These are phyloP conservation scores for Trichoderma semiorbis DNA, from an alignment of 2,329 filamentous ascomycete genomes.

Conservation along the genomic window DNA sequence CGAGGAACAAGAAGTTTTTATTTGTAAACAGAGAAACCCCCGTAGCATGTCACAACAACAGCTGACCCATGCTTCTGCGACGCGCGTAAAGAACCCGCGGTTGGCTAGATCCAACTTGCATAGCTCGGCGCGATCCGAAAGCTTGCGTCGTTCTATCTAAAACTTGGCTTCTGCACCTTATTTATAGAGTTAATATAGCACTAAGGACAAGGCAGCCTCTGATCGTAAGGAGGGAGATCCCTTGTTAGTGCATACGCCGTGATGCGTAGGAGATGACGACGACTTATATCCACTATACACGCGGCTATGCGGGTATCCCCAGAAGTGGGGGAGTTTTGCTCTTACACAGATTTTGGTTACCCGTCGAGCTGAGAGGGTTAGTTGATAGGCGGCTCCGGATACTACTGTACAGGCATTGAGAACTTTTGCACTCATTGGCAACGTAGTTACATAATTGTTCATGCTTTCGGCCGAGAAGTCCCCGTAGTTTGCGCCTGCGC, in stretches of 20 bases:
- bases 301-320: not conserved
- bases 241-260: not conserved
- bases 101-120: not conserved
- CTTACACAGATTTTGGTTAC: not conserved
- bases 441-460: not conserved
- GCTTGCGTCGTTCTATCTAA: not conserved
- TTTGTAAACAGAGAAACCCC: not conserved
- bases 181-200: not conserved
- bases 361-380: not conserved
- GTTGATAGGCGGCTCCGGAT: not conserved
- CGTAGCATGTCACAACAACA: not conserved
- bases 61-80: not conserved
- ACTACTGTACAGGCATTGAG: not conserved
- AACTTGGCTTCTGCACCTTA: not conserved
- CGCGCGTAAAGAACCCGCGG: not conserved
- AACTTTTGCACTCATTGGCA: not conserved
- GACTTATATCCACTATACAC: not conserved
- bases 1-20: not conserved
- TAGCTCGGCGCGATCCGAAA: not conserved
- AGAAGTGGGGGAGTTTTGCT: not conserved
- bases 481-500: not conserved
- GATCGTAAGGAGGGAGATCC: not conserved
- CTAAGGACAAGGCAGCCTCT: not conserved
- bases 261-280: not conserved
- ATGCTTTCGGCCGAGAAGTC: not conserved